Evolutionary conservation across 2,329 filamentous ascomycete species (phyloP).

Genomic region (Fusarium annulatum): DNA sequence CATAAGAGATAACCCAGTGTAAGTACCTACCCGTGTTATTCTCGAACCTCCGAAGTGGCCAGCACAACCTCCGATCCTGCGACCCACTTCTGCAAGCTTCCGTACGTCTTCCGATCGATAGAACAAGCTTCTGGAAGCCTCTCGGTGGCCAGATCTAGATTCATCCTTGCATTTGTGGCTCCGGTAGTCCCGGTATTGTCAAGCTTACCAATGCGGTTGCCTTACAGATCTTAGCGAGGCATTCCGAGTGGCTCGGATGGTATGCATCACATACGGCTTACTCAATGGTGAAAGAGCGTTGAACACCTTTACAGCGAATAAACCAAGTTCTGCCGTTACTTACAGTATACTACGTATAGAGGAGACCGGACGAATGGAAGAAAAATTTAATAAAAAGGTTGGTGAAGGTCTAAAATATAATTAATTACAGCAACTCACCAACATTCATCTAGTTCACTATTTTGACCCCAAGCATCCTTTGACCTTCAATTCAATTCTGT

Average conservation of each 20-base stretch:
- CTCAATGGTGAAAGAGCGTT: neutral
- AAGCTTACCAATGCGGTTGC: neutral
- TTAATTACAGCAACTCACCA: neutral
- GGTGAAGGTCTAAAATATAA: too few relatives aligned
- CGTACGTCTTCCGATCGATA: neutral
- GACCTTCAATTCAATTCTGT: fast-evolving
- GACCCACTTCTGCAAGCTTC: neutral
- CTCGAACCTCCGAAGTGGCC: neutral
- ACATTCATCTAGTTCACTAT: neutral
- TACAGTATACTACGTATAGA: fast-evolving
- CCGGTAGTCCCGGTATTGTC: fast-evolving
- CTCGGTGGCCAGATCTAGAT: neutral
- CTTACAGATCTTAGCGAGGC: neutral
- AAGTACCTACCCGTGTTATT: neutral
- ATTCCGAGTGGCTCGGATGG: neutral
- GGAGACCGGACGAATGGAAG: neutral
- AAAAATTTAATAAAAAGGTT: neutral
- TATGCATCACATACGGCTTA: neutral
- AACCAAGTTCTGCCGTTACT: fast-evolving
- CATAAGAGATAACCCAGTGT: fast-evolving
- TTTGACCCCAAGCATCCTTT: neutral
- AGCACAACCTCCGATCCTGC: neutral
- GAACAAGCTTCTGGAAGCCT: neutral
- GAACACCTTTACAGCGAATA: fast-evolving
- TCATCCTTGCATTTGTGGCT: neutral